Percentiles rank a stretch among this genome's conserved stretches.
Evolutionary conservation across 768 basidiomycete genomes (phyloP).

Genomic region (Serpula lacrymans): DNA sequence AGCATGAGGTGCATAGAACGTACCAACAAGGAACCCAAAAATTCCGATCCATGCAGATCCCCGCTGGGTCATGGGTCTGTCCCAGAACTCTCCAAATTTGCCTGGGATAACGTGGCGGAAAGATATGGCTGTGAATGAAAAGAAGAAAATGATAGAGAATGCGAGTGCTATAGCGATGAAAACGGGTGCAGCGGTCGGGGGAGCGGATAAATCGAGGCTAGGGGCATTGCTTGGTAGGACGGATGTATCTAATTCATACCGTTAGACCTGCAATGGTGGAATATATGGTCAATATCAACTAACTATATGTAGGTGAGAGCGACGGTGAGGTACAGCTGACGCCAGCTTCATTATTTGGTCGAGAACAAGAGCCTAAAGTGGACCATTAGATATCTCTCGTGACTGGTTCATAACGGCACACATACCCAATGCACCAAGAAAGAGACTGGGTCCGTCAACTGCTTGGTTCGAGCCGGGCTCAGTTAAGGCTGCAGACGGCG

Average conservation of each 20-base stretch:
- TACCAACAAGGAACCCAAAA: slow-evolving; percentile 72
- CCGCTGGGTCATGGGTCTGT: slow-evolving; percentile 56
- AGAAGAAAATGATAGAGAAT: slow-evolving; percentile 58
- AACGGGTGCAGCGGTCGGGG: slow-evolving; percentile 55
- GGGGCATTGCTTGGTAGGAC: slow-evolving; percentile 58
- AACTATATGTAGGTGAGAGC: slow-evolving; percentile 62
- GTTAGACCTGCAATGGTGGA: not conserved
- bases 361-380: slow-evolving; percentile 62
- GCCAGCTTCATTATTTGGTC: slow-evolving; percentile 41
- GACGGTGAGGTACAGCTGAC: slow-evolving; percentile 56
- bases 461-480: slow-evolving; percentile 26
- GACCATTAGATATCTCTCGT: slow-evolving; percentile 2
- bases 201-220: slow-evolving; percentile 52
- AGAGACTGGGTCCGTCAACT: slow-evolving; percentile 66
- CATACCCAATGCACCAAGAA: slow-evolving; percentile 66
- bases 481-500: slow-evolving; percentile 47
- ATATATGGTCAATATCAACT: not conserved
- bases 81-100: slow-evolving; percentile 45
- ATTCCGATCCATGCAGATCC: slow-evolving; percentile 72
- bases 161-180: slow-evolving; percentile 62
- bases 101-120: slow-evolving; percentile 62
- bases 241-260: slow-evolving; percentile 49
- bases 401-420: slow-evolving; percentile 5
- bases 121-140: slow-evolving; percentile 62
- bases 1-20: slow-evolving; percentile 6